Evolutionary conservation across 768 basidiomycete genomes (phyloP).

Genomic region (Lentinula aciculospora): DNA sequence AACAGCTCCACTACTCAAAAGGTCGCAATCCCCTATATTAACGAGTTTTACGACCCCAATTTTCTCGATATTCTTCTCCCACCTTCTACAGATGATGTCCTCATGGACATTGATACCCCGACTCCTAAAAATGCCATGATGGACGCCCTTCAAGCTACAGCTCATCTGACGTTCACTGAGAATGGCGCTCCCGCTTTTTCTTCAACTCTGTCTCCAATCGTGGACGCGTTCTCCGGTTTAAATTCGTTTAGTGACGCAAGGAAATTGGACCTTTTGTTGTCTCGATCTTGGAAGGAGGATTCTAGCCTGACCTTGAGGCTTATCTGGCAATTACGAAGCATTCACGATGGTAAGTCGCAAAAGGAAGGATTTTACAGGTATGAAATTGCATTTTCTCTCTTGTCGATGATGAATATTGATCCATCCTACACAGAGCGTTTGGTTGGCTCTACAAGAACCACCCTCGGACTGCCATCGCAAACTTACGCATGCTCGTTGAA

Average conservation of each 20-base stretch:
- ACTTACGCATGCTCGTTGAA: slow-evolving; percentile 48
- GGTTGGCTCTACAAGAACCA: slow-evolving; percentile 69
- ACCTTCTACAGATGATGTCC: background rate
- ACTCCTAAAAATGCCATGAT: slow-evolving; percentile 45
- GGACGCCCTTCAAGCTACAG: slow-evolving; percentile 38
- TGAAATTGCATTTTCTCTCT: slow-evolving; percentile 8
- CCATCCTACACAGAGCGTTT: slow-evolving; percentile 32
- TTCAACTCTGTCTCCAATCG: slow-evolving; percentile 44
- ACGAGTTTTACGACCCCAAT: slow-evolving; percentile 50
- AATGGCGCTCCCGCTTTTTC: slow-evolving; percentile 46
- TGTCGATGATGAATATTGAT: background rate
- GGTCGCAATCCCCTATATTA: slow-evolving; percentile 48
- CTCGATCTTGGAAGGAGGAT: slow-evolving; percentile 54
- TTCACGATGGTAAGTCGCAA: slow-evolving; percentile 64
- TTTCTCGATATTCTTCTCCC: slow-evolving; percentile 58
- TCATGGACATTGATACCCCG: background rate
- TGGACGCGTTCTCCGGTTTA: slow-evolving; percentile 55
- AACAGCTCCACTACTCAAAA: slow-evolving; percentile 25
- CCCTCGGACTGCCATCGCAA: slow-evolving; percentile 62
- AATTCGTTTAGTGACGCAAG: slow-evolving; percentile 15
- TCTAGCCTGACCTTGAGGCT: slow-evolving; percentile 52
- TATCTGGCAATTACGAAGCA: slow-evolving; percentile 65
- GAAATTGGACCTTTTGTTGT: slow-evolving; percentile 30
- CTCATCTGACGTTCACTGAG: slow-evolving; percentile 40
- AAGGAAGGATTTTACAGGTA: slow-evolving; percentile 57